Evolutionary conservation across 2,329 filamentous ascomycete species (phyloP), one percentile per base, ranked within the genome.

Genomic region (Epichloe aotearoae): DNA sequence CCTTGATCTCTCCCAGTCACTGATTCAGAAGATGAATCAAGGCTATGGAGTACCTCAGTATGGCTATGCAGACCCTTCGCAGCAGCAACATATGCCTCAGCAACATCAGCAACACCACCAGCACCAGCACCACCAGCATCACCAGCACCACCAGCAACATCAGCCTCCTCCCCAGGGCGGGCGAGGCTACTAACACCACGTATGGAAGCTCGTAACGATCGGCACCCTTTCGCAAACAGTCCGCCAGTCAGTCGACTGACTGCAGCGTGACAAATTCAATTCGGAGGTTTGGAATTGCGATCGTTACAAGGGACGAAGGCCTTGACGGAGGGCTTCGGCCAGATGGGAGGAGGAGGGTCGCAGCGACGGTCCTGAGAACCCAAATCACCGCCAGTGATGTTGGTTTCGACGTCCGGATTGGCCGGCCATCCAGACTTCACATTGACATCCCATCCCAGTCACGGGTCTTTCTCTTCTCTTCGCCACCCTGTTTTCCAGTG

Each of bases 21-120:
- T 49, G 47, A 55, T 59, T 30, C 57, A 50, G 11, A 33, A 12
- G 48, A 20, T 47, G 2, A 17, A 37, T 41, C 33, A 17, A 72
- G 70, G 66, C 47, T 73, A 65, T 53, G 63, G 58, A 46, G 61
- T 60, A 7, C 64, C 68, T 17, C 62, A 60, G 40, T 77, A 76
- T 54, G 71, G 69, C 47, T 78, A 79, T 57, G 51, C 48, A 26
- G 57, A 59, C 41, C 53, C 52, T 43, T 56, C 55, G 23, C 58
- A 59, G 54, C 58, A 60, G 48, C 55, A 55, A 37, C 46, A 37
- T 26, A 49, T 50, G 40, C 44, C 46, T 15, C 53, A 49, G 30
- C 53, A 55, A 26, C 53, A 53, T 20, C 55, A 11, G 3, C 30
- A 30, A 11, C 30, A 30, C 10, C 30, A 30, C 3, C 30, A 30